Percentiles rank a stretch among this genome's conserved stretches.
phyloP scores from a whole-genome alignment of 495 filamentous ascomycete genomes.

The Penicillium fimorum region DNA sequence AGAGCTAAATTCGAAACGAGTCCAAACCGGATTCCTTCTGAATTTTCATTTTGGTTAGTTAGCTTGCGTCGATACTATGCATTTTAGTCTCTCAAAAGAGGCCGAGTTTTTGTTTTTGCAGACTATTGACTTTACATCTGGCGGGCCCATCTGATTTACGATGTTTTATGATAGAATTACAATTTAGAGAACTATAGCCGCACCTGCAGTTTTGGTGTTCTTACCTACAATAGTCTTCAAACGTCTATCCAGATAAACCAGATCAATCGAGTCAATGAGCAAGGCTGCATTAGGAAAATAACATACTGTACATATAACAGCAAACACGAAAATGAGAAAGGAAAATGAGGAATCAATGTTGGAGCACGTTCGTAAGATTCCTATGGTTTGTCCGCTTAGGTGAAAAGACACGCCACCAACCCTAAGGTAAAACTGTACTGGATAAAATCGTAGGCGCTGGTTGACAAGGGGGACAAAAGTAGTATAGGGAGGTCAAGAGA shows the following conservation, averaged over 20 bases:
- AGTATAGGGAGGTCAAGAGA: constrained; percentile 2
- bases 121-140: constrained; percentile 16
- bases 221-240: not conserved
- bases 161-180: constrained; percentile 29
- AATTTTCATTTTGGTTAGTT: constrained; percentile 9
- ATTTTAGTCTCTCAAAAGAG: constrained; percentile 6
- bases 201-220: not conserved
- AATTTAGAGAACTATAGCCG: constrained; percentile 19
- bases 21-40: not conserved
- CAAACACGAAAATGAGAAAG: constrained; percentile 12
- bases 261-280: not conserved
- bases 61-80: not conserved
- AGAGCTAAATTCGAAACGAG: constrained; percentile 25
- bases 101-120: not conserved
- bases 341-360: constrained; percentile 3
- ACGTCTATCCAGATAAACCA: not conserved
- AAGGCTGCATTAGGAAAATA: constrained; percentile 22
- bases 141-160: constrained; percentile 19
- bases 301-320: constrained; percentile 29
- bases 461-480: constrained; percentile 4
- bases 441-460: constrained; percentile 24
- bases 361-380: constrained; percentile 18
- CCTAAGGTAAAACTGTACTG: constrained; percentile 21
- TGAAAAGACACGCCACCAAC: constrained; percentile 13
- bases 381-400: constrained; percentile 4